Conservation (phyloP, 495 filamentous ascomycete genomes). For the Trichoderma gamsii region DNA sequence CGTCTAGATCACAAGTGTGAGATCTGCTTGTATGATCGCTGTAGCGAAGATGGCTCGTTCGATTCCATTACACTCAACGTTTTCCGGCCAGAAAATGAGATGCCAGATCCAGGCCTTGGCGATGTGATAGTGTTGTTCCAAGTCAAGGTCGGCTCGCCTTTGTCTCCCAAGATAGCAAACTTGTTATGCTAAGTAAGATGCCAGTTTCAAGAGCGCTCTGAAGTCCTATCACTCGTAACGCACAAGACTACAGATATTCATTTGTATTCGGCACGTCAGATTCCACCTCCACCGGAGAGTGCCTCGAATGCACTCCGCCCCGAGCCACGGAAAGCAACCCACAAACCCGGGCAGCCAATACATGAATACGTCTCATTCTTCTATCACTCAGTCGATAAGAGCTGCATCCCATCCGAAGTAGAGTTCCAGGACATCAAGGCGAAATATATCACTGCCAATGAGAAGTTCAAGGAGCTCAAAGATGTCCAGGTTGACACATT, state of each 20-base stretch:
- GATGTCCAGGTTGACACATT: slow-evolving; percentile 53
- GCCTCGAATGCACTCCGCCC: slow-evolving; percentile 25
- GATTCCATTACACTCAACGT: slow-evolving; percentile 34
- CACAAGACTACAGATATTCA: slow-evolving; percentile 30
- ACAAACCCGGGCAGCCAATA: slow-evolving; percentile 12
- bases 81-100: slow-evolving; percentile 35
- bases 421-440: slow-evolving; percentile 39
- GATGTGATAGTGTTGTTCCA: slow-evolving; percentile 39
- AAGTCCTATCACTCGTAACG: slow-evolving; percentile 35
- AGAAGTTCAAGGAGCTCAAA: slow-evolving; percentile 61
- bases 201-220: slow-evolving; percentile 29
- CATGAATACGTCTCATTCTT: slow-evolving; percentile 38
- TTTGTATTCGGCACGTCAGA: slow-evolving; percentile 33
- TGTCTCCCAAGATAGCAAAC: not conserved
- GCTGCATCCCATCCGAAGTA: slow-evolving; percentile 36
- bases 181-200: not conserved
- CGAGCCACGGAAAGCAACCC: not conserved
- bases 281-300: slow-evolving; percentile 31
- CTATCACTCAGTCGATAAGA: slow-evolving; percentile 36
- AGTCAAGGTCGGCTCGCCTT: slow-evolving; percentile 29
- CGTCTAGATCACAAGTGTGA: slow-evolving; percentile 37
- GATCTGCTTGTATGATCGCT: slow-evolving; percentile 37
- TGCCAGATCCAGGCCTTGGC: slow-evolving; percentile 32
- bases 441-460: slow-evolving; percentile 36
- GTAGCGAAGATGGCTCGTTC: slow-evolving; percentile 25